Evolutionary conservation across 2,329 filamentous ascomycete species (phyloP).

Genomic region (Monosporascus sp.): DNA sequence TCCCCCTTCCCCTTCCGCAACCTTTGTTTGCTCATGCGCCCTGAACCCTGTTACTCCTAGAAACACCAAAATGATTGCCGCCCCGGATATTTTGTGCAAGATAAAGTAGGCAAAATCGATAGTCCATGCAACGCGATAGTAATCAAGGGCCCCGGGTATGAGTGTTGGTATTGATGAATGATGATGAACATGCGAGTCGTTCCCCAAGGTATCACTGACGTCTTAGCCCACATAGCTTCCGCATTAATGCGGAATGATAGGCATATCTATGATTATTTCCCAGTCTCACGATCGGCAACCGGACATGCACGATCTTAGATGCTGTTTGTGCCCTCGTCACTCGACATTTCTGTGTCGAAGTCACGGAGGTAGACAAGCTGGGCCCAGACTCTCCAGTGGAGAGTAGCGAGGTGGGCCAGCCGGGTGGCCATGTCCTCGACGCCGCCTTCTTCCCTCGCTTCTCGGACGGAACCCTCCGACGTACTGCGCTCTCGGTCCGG

Average conservation of each 20-base stretch:
- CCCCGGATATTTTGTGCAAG: constrained; percentile 2
- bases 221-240: too few relatives aligned
- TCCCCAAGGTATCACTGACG: too few relatives aligned
- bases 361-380: constrained; percentile 60
- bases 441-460: constrained; percentile 46
- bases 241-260: too few relatives aligned
- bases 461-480: constrained; percentile 29
- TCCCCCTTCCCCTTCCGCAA: too few relatives aligned
- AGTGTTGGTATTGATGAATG: too few relatives aligned
- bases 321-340: constrained; percentile 1
- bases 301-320: neutral
- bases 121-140: constrained; percentile 10
- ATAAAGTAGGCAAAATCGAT: constrained; percentile 9
- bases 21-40: too few relatives aligned
- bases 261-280: too few relatives aligned
- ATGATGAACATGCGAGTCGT: too few relatives aligned
- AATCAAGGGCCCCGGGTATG: constrained; percentile 1
- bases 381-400: constrained; percentile 90
- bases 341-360: constrained; percentile 19
- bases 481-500: constrained; percentile 21
- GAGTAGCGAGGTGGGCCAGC: constrained; percentile 73
- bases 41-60: constrained; percentile 14
- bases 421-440: constrained; percentile 67
- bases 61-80: constrained; percentile 14
- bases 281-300: too few relatives aligned